Evolutionary conservation across 2,329 filamentous ascomycete genomes (phyloP).

Genomic region (Stagonosporopsis chrysanthemi): DNA sequence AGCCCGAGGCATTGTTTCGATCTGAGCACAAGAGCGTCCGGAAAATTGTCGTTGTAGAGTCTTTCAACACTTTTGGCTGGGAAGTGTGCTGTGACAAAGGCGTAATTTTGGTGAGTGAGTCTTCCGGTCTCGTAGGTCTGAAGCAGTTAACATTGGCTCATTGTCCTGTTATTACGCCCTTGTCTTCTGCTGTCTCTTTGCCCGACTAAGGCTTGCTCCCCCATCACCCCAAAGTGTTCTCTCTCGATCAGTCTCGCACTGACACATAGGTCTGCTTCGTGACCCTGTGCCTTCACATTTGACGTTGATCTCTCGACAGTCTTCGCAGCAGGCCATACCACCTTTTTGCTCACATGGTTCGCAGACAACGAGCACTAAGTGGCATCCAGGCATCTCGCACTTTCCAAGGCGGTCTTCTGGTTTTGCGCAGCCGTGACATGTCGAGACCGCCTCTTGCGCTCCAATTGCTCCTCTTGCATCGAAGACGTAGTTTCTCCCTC

Average conservation of each 20-base stretch:
- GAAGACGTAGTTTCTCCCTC: conserved; percentile 36
- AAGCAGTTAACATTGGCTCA: neutral
- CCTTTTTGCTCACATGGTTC: conserved; percentile 21
- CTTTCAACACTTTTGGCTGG: too few species aligned
- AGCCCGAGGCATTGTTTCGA: too few species aligned
- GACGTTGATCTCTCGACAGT: conserved; percentile 18
- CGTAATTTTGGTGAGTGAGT: neutral
- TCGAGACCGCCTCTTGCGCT: conserved; percentile 20
- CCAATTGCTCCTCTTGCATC: conserved; percentile 34
- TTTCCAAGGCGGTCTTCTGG: conserved; percentile 28
- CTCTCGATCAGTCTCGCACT: conserved; percentile 31
- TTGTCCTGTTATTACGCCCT: neutral
- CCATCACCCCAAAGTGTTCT: conserved; percentile 27
- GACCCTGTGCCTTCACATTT: neutral
- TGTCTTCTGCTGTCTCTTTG: conserved; percentile 3
- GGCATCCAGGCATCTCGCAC: conserved; percentile 25
- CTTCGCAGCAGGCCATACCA: conserved; percentile 26
- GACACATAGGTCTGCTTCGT: conserved; percentile 23
- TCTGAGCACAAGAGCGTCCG: too few species aligned
- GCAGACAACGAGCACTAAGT: conserved; percentile 33
- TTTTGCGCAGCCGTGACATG: conserved; percentile 27
- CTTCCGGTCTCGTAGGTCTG: neutral
- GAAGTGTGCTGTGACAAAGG: too few species aligned
- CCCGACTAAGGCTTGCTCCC: conserved; percentile 14
- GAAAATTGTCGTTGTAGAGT: too few species aligned